Conservation (phyloP, 306 rosid species). For the Begonia peltatifolia region DNA sequence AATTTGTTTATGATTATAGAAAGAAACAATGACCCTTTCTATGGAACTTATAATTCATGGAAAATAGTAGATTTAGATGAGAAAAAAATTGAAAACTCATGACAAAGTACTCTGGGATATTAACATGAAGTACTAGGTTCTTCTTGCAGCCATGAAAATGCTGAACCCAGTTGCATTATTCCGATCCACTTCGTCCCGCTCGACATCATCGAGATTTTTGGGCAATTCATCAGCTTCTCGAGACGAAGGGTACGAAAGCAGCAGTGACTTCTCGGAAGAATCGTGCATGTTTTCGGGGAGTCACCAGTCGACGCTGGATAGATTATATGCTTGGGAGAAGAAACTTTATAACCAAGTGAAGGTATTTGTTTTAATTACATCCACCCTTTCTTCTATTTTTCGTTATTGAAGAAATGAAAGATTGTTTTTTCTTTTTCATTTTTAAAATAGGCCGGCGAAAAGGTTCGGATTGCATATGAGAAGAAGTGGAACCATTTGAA, state of each 20-base stretch:
- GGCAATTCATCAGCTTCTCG: conserved; percentile 26
- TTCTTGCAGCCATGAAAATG: conserved; percentile 61
- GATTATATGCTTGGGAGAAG: conserved; percentile 89
- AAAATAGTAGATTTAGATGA: no score
- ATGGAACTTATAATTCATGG: no score
- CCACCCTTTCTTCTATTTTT: no score
- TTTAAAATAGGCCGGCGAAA: conserved; percentile 65
- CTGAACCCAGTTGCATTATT: conserved; percentile 84
- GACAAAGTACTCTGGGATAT: no score
- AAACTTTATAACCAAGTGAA: conserved; percentile 80
- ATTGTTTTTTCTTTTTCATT: not conserved
- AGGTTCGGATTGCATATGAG: conserved; percentile 64
- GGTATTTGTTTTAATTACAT: conserved; percentile 23
- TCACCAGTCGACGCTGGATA: conserved; percentile 81
- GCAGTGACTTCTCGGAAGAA: conserved; percentile 42
- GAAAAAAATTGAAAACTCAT: no score
- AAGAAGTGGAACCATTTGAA: conserved; percentile 56
- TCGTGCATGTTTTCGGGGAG: conserved; percentile 34
- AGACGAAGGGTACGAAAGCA: conserved; percentile 31
- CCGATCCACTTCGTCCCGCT: conserved; percentile 67
- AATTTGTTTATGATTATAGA: no score
- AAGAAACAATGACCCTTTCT: no score
- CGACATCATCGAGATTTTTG: conserved; percentile 51
- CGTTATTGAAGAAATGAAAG: not conserved
- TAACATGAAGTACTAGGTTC: conserved; percentile 2